Base-by-base conservation (phyloP, 1,284 basidiomycete species). In the Tilletia setariae region DNA sequence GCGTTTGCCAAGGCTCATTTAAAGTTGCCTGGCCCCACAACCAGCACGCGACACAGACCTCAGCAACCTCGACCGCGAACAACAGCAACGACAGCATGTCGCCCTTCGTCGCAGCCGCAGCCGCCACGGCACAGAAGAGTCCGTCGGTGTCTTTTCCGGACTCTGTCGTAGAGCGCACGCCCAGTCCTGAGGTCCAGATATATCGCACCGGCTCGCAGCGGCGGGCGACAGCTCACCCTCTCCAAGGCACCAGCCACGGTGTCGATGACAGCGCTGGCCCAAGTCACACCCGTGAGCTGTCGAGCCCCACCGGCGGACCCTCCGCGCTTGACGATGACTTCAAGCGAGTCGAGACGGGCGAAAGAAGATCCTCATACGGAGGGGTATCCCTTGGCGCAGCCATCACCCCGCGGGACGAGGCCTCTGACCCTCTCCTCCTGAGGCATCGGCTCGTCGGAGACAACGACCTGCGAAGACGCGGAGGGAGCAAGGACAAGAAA, bases 381-480 rank as follows among this genome's bases (percentile, higher is more conserved):
- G 56, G 56, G 2, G 15, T 61, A 28, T 61, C 56, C 56, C 28
- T 61, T 56, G 56, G 25, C 25, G 53, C 53, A 16, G 73, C 67
- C 8, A 69, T 70, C 16, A 70, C 66, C 11, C 43, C 69, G 25
- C 74, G 75, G 2, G 71, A 68, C 28, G 69, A 79, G 43, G 72
- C 72, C 1, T 79, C 79, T n/a, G 85, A 86, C 72, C 85, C 85
- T 16, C 75, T 85, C 0, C 74, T 83, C 2, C 77, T 86, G 2
- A 78, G 85, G 19, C 71, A 72, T 7, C 83, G 80, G 56, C 75
- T 85, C 56, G 78, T 85, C 46, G 77, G 75, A 42, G 83, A 84
- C 44, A 77, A 79, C 30, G 80, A 83, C 64, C 56, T 61, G 2
- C 56, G 56, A 1, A 25, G 56, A 30, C 56, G 56, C 25, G 46